Conservation (phyloP, 805 yeast species). For the Ogataea degrootiae region DNA sequence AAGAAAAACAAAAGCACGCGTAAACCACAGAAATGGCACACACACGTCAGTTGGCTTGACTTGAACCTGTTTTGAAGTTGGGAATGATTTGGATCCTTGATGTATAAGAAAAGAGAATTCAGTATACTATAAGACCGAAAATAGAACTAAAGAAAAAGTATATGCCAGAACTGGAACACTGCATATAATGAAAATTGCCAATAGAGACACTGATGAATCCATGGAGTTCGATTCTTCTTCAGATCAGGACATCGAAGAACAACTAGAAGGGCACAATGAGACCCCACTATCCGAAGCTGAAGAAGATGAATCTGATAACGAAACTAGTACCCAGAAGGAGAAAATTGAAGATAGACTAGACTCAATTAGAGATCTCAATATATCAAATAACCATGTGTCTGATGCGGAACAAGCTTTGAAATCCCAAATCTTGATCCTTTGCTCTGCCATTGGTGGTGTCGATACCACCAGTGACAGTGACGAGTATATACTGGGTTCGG, state of each 20-base stretch:
- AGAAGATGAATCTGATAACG: conserved; percentile 4
- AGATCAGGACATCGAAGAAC: conserved; percentile 22
- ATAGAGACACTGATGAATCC: background rate
- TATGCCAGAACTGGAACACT: background rate
- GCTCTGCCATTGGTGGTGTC: conserved; percentile 88
- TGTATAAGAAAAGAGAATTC: too few species aligned
- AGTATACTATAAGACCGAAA: too few species aligned
- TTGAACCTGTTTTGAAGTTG: too few species aligned
- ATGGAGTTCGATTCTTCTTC: conserved; percentile 8
- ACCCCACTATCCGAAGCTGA: conserved; percentile 16
- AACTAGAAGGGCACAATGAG: conserved; percentile 16
- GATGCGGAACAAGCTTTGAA: conserved; percentile 38
- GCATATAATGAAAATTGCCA: background rate
- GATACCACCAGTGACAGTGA: conserved; percentile 51
- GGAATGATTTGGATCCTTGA: too few species aligned
- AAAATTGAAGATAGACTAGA: conserved; percentile 3
- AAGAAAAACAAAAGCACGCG: too few species aligned
- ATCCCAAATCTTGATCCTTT: conserved; percentile 75
- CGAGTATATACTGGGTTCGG: conserved; percentile 76
- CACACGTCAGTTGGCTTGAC: too few species aligned
- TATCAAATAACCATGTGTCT: conserved; percentile 3
- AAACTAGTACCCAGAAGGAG: background rate
- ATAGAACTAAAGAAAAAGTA: background rate
- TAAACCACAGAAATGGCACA: too few species aligned
- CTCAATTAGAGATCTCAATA: conserved; percentile 2